These are phyloP conservation scores for Dendrobium officinale DNA, from an alignment of 106 monocot species.

Conservation along the genomic window DNA sequence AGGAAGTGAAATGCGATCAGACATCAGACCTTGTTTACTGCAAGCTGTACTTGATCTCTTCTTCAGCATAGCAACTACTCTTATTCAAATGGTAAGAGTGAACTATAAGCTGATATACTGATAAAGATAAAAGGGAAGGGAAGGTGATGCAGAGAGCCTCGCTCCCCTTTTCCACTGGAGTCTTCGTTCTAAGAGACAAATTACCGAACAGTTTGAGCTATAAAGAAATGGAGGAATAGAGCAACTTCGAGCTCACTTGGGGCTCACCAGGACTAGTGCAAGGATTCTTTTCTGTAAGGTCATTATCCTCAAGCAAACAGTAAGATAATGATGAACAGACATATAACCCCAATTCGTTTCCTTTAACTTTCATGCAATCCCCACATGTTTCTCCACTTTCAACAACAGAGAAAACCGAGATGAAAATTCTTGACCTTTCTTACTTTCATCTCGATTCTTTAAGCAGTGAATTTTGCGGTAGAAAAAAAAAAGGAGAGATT, in stretches of 20 bases:
- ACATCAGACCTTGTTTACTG: background rate
- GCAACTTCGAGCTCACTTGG: background rate
- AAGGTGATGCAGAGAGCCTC: too few species aligned
- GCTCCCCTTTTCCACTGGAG: too few species aligned
- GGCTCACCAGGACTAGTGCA: background rate
- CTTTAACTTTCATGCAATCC: too few species aligned
- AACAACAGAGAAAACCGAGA: background rate
- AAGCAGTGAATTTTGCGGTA: background rate
- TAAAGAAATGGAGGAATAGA: background rate
- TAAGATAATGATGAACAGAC: conserved; percentile 3
- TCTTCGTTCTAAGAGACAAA: too few species aligned
- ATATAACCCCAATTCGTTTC: background rate
- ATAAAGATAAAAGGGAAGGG: too few species aligned
- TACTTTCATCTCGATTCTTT: background rate
- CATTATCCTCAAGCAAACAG: conserved; percentile 1
- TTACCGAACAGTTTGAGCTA: background rate
- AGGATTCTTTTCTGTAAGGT: background rate
- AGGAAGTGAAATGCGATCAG: conserved; percentile 2
- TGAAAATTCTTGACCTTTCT: background rate
- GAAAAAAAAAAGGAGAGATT: background rate
- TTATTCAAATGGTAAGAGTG: background rate
- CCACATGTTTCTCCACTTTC: background rate
- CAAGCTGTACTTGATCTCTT: background rate
- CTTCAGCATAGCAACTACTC: background rate
- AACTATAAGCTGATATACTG: background rate